Conservation (phyloP, 2,329 filamentous ascomycete genomes). For the Gaeumannomyces tritici region DNA sequence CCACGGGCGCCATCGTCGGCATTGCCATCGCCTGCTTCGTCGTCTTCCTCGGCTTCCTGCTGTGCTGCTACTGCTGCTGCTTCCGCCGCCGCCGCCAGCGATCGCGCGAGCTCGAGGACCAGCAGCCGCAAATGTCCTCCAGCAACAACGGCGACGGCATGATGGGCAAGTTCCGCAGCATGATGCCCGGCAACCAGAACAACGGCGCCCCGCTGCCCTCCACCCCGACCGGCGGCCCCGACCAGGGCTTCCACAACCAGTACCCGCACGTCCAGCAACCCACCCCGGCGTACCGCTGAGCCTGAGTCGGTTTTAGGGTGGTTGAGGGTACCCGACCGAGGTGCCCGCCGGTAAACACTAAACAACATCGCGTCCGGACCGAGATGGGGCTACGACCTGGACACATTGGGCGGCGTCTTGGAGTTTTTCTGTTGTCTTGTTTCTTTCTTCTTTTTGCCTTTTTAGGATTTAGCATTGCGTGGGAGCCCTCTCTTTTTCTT, state of each 20-base stretch:
- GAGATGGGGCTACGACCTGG: not conserved
- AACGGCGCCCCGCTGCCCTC: not conserved
- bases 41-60: not conserved
- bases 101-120: too few relatives aligned
- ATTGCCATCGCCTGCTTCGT: not conserved
- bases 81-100: not conserved
- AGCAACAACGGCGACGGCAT: too few relatives aligned
- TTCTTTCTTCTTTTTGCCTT: too few relatives aligned
- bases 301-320: too few relatives aligned
- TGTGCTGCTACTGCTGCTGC: not conserved
- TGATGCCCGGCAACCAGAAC: not conserved
- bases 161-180: not conserved
- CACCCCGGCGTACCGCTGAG: not conserved
- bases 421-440: not conserved
- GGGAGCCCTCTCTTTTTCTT: not conserved
- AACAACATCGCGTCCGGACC: not conserved
- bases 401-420: not conserved
- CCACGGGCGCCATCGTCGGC: not conserved
- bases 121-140: not conserved
- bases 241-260: not conserved
- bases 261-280: not conserved
- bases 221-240: too few relatives aligned
- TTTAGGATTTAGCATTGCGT: not conserved
- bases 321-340: not conserved
- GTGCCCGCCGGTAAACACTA: not conserved